phyloP scores from a whole-genome alignment of 2,329 filamentous ascomycete genomes.

The Trichoderma cornu-damae region DNA sequence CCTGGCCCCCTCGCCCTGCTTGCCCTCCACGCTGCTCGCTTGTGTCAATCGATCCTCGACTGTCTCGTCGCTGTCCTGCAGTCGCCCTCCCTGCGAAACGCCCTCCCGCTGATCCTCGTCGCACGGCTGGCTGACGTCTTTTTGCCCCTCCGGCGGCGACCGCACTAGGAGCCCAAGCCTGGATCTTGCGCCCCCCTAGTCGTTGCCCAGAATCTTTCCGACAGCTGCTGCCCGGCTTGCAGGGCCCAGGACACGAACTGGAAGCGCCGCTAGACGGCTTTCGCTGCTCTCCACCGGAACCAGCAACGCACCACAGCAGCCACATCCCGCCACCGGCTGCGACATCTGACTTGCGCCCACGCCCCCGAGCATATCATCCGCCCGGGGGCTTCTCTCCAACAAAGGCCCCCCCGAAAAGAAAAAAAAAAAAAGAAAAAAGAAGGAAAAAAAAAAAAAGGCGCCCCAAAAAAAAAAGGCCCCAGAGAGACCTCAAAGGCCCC shows the following conservation, averaged over 20 bases:
- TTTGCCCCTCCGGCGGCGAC: slow-evolving; percentile 17
- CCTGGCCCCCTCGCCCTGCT: neutral
- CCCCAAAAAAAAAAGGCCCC: too few relatives aligned
- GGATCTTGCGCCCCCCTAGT: slow-evolving; percentile 9
- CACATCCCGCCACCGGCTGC: slow-evolving; percentile 19
- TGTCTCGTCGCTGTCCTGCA: neutral
- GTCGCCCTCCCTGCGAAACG: slow-evolving; percentile 6
- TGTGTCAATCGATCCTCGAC: neutral
- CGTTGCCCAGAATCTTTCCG: slow-evolving; percentile 17
- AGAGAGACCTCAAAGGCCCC: neutral
- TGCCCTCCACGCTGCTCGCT: neutral
- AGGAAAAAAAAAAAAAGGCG: too few relatives aligned
- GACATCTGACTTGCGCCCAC: slow-evolving; percentile 7
- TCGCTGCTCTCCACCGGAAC: slow-evolving; percentile 13
- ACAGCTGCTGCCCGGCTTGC: too few relatives aligned
- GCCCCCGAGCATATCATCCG: neutral
- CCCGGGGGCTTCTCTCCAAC: neutral
- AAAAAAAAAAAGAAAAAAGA: too few relatives aligned
- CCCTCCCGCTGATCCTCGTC: slow-evolving; percentile 16
- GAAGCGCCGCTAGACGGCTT: slow-evolving; percentile 17
- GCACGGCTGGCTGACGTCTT: slow-evolving; percentile 19
- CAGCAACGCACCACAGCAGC: slow-evolving; percentile 16
- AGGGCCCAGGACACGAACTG: slow-evolving; percentile 6
- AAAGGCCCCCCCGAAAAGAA: neutral
- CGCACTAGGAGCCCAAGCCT: slow-evolving; percentile 10